Conservation (phyloP, 2,329 filamentous ascomycete species). For the Exophiala dermatitidis region DNA sequence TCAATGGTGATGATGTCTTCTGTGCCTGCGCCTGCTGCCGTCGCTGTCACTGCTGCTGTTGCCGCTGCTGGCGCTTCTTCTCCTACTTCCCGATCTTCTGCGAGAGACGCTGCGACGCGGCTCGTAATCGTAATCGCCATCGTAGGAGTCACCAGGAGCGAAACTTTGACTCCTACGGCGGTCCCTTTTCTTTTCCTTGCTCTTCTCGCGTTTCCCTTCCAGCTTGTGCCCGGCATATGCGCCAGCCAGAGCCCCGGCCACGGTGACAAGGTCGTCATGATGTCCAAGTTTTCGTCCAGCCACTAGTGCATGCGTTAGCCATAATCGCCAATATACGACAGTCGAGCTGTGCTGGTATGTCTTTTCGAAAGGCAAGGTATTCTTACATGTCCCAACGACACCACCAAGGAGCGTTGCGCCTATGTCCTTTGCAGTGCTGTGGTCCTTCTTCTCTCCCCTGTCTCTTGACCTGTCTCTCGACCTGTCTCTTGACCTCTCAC, state of each 20-base stretch:
- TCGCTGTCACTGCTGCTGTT: constrained; percentile 17
- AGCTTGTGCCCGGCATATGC: constrained; percentile 25
- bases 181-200: constrained; percentile 16
- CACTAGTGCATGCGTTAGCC: constrained; percentile 6
- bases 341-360: not conserved
- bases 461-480: constrained; percentile 13
- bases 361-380: not conserved
- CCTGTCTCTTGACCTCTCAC: constrained; percentile 6
- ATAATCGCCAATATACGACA: not conserved
- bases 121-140: constrained; percentile 14
- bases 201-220: constrained; percentile 23
- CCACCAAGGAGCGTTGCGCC: constrained; percentile 35
- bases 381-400: constrained; percentile 32
- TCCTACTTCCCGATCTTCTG: constrained; percentile 9
- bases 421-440: constrained; percentile 32
- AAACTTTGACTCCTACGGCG: constrained; percentile 5
- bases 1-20: constrained; percentile 12
- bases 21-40: constrained; percentile 17
- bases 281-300: constrained; percentile 25
- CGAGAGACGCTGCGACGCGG: constrained; percentile 11
- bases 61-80: constrained; percentile 13
- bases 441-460: constrained; percentile 18
- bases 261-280: constrained; percentile 14
- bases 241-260: constrained; percentile 17
- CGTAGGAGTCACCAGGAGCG: constrained; percentile 10